These are phyloP conservation scores for Aspergillus aculeatus DNA, from an alignment of 2,329 filamentous ascomycete species.

Conservation along the genomic window DNA sequence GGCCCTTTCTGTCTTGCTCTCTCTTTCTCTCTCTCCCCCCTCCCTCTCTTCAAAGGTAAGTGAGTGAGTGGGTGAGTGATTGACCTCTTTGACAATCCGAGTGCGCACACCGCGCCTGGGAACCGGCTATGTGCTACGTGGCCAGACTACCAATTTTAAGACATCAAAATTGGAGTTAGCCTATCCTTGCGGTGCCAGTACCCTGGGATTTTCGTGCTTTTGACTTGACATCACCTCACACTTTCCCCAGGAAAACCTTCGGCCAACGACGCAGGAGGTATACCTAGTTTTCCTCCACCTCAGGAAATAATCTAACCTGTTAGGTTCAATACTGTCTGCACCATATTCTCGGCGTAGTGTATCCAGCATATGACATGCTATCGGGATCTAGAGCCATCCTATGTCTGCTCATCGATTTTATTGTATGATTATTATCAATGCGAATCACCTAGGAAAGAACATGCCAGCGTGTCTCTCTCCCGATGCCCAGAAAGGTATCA, in stretches of 20 bases:
- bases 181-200: not conserved
- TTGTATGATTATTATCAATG: not conserved
- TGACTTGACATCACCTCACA: not conserved
- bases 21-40: too few relatives aligned
- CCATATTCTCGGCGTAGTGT: conserved; percentile 3
- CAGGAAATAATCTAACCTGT: not conserved
- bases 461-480: not conserved
- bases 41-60: too few relatives aligned
- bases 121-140: conserved; percentile 2
- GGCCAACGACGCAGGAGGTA: not conserved
- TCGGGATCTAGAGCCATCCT: conserved; percentile 5
- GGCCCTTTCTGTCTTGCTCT: not conserved
- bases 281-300: not conserved
- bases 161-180: not conserved
- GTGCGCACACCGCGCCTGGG: not conserved
- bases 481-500: too few relatives aligned
- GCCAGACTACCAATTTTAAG: conserved; percentile 3
- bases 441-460: not conserved
- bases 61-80: not conserved
- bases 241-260: not conserved
- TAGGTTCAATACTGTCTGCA: conserved; percentile 7
- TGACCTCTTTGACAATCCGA: not conserved
- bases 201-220: not conserved
- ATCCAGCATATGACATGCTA: conserved; percentile 17
- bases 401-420: not conserved